phyloP scores from a whole-genome alignment of 495 filamentous ascomycete species.

The Chaetomidium leptoderma region DNA sequence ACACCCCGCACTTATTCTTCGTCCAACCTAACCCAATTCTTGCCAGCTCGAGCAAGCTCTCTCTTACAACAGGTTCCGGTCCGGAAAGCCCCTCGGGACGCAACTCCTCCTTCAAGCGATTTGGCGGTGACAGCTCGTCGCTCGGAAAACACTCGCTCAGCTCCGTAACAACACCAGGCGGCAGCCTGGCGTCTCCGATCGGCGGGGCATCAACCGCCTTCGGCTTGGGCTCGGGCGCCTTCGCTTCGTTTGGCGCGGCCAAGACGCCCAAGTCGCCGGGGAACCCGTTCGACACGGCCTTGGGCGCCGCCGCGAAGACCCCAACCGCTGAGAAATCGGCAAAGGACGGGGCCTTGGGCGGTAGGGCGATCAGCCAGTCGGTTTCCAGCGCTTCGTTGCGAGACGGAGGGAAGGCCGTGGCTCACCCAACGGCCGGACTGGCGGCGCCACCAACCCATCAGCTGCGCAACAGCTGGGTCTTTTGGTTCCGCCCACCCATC shows the following conservation, averaged over 20 bases:
- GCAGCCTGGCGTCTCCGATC: constrained; percentile 76
- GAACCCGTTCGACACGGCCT: constrained; percentile 67
- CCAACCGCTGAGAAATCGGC: constrained; percentile 55
- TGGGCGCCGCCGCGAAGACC: constrained; percentile 61
- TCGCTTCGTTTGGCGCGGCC: constrained; percentile 87
- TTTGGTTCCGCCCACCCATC: constrained; percentile 94
- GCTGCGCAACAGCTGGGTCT: constrained; percentile 85
- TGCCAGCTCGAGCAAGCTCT: constrained; percentile 78
- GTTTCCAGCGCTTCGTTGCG: constrained; percentile 40
- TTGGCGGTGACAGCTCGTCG: constrained; percentile 70
- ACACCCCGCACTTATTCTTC: too few relatives aligned
- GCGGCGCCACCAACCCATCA: constrained; percentile 47
- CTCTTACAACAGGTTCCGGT: constrained; percentile 65
- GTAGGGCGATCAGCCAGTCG: constrained; percentile 38
- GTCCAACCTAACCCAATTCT: neutral
- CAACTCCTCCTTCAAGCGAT: constrained; percentile 62
- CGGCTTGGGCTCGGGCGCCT: constrained; percentile 88
- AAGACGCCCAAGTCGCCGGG: constrained; percentile 88
- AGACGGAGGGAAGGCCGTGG: constrained; percentile 33
- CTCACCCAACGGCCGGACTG: constrained; percentile 24
- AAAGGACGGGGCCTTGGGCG: constrained; percentile 46
- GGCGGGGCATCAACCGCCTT: constrained; percentile 87
- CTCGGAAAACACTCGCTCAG: constrained; percentile 87
- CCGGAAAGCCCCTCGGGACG: constrained; percentile 65
- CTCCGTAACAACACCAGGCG: constrained; percentile 67